Base-by-base conservation (phyloP, 2,329 filamentous ascomycete genomes). In the Pseudogymnoascus sp. region DNA sequence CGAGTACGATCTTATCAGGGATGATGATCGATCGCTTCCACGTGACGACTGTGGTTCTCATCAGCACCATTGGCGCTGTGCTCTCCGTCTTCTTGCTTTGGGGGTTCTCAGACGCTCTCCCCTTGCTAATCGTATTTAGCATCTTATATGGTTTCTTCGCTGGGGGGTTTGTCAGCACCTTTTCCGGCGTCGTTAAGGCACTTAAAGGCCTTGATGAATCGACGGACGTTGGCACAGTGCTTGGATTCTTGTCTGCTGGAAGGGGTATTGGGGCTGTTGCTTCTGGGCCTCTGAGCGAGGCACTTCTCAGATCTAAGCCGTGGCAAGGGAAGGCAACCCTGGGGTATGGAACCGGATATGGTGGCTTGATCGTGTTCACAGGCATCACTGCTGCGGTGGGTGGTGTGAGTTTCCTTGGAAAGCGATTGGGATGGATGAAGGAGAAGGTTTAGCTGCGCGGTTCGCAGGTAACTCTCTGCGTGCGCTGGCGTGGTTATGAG, bases 241-340 rank as follows among this genome's bases (percentile, higher is more conserved):
- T 76, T 46, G 73, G 71, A 2, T 65, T 76, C 61, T 83, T 87
- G 78, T 81, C 82, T 19, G 80, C 82, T 5, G 85, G 83, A 0
- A 77, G 86, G 46, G 86, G 85, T 0, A 75, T 88, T 1, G 85
- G 86, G 0, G 87, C 87, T 66, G 77, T 87, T 46, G 76, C 76
- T 1, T 82, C 77, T 5, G 84, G 84, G 0, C 83, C 84, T 4
- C 60, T 86, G 64, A 86, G 83, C 68, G 80, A 83, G 62, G 77
- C 74, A 0, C 70, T 87, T 61, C 69, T 86, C 26, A 74, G 73
- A 38, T 77, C 77, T 0, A 74, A 76, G 64, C 76, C 79, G 21
- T 83, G 78, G 78, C 69, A 73, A 64, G 77, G 74, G 26, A 69
- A 74, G 61, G 74, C 72, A 0, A 70, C 69, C 23, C 73, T 76